Conservation (phyloP, 257 asterid species). For the Penstemon newberryi region DNA sequence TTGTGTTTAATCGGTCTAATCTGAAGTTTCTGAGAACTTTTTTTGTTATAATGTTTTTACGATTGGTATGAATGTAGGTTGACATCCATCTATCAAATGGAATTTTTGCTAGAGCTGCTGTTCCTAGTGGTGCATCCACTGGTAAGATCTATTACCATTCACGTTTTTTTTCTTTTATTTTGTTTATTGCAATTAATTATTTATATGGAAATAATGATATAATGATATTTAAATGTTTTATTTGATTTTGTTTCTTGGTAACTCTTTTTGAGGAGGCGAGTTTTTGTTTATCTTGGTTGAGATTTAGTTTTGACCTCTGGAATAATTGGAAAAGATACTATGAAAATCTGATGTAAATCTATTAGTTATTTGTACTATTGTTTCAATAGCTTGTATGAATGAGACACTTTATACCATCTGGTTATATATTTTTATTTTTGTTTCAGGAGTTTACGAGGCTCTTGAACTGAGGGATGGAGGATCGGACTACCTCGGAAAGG, state of each 20-base stretch:
- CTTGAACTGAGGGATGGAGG: conserved; percentile 98
- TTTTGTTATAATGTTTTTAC: background rate
- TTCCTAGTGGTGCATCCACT: conserved; percentile 94
- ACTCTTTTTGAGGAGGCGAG: too few species aligned
- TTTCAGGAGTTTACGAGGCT: conserved; percentile 86
- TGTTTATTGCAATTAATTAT: too few species aligned
- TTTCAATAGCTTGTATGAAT: too few species aligned
- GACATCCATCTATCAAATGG: conserved; percentile 65
- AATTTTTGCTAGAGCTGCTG: conserved; percentile 74
- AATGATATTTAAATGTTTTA: too few species aligned
- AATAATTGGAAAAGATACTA: too few species aligned
- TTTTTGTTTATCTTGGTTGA: too few species aligned
- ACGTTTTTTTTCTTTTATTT: background rate
- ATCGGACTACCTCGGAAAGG: conserved; percentile 96
- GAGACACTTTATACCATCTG: too few species aligned
- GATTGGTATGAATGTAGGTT: conserved; percentile 44
- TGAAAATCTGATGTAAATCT: too few species aligned
- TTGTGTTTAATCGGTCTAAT: background rate
- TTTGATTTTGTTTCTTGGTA: too few species aligned
- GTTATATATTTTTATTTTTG: background rate
- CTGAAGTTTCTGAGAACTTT: background rate
- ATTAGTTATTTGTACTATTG: too few species aligned
- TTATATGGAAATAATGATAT: too few species aligned
- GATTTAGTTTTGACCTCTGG: too few species aligned
- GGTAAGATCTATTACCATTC: conserved; percentile 47